Evolutionary conservation across 2,329 filamentous ascomycete species (phyloP).

Genomic region (Venturia asperata): DNA sequence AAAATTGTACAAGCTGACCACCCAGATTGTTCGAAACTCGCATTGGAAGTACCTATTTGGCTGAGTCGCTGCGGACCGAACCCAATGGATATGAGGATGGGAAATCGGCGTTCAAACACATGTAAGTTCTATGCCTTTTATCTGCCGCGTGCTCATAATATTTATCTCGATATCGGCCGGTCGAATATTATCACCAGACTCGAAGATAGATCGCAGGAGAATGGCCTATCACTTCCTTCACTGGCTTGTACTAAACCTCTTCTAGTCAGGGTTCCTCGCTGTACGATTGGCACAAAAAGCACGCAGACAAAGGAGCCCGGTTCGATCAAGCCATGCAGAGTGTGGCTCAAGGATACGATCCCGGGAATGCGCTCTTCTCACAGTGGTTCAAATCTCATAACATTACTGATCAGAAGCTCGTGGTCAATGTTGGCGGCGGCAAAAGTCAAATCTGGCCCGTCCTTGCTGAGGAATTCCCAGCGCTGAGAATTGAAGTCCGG

Average conservation of each 20-base stretch:
- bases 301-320: constrained; percentile 22
- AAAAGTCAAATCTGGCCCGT: not conserved
- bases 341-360: constrained; percentile 22
- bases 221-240: too few relatives aligned
- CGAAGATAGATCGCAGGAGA: too few relatives aligned
- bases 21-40: constrained; percentile 21
- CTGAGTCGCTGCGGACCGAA: constrained; percentile 21
- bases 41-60: constrained; percentile 21
- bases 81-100: constrained; percentile 18
- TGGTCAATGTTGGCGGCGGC: not conserved
- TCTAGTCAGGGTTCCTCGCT: constrained; percentile 21
- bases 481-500: too few relatives aligned
- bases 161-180: too few relatives aligned
- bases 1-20: too few relatives aligned
- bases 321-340: constrained; percentile 22
- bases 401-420: not conserved
- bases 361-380: constrained; percentile 20
- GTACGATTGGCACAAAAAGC: constrained; percentile 22
- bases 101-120: constrained; percentile 19
- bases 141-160: too few relatives aligned
- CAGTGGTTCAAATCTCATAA: constrained; percentile 19
- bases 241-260: too few relatives aligned
- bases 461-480: too few relatives aligned
- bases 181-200: too few relatives aligned
- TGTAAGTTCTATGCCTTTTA: not conserved